A percentile compares a stretch with the other conserved stretches of the same genome.
Conservation (phyloP, 1,139 yeast species). For the Candida albicans region DNA sequence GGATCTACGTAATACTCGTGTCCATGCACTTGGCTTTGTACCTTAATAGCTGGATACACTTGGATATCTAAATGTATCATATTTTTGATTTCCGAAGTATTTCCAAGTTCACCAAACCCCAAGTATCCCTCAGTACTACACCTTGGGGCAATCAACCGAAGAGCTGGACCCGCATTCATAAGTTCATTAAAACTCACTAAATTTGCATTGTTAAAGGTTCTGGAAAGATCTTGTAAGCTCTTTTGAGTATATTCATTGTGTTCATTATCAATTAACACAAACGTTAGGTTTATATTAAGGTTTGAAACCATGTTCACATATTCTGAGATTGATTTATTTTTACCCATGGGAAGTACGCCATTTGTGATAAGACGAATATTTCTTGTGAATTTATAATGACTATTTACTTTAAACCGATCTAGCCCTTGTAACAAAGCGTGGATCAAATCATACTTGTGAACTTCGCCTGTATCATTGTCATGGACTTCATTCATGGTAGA, state of each 20-base stretch:
- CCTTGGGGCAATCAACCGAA: slow-evolving; percentile 40
- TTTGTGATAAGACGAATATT: slow-evolving; percentile 50
- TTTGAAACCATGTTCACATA: slow-evolving; percentile 2
- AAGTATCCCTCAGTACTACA: slow-evolving; percentile 37
- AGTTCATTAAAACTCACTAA: slow-evolving; percentile 15
- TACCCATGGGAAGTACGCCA: slow-evolving; percentile 15
- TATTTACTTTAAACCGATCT: slow-evolving; percentile 23
- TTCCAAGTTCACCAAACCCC: slow-evolving; percentile 31
- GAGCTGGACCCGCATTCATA: slow-evolving; percentile 21
- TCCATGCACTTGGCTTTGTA: slow-evolving; percentile 35
- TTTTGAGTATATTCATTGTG: slow-evolving; percentile 11
- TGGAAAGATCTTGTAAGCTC: slow-evolving; percentile 18
- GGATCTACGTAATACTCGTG: slow-evolving; percentile 31
- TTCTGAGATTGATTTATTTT: not conserved
- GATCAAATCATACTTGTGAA: slow-evolving; percentile 20
- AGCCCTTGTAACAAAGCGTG: slow-evolving; percentile 32
- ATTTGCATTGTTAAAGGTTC: slow-evolving; percentile 10
- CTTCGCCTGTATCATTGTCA: slow-evolving; percentile 3
- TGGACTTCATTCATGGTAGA: slow-evolving; percentile 11
- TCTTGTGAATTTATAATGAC: slow-evolving; percentile 29
- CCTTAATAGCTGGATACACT: slow-evolving; percentile 63
- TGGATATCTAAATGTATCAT: slow-evolving; percentile 46
- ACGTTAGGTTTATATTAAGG: slow-evolving; percentile 23
- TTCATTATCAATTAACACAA: slow-evolving; percentile 33
- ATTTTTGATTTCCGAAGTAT: slow-evolving; percentile 12